These are phyloP conservation scores for Fraxinus anomala DNA, from an alignment of 257 asterid species.

Conservation along the genomic window DNA sequence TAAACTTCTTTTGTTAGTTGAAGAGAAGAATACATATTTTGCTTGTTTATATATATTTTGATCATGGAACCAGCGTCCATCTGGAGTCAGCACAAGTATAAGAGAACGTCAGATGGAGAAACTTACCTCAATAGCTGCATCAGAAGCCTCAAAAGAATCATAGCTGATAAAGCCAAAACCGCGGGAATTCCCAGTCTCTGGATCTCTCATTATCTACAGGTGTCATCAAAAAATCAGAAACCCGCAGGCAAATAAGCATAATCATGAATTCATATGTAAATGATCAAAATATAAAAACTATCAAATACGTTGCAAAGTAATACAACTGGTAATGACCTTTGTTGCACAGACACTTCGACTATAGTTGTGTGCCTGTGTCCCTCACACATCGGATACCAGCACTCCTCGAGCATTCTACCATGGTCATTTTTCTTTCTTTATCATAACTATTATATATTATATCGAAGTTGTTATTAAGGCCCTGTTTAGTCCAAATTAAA, in stretches of 20 bases:
- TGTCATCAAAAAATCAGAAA: constrained; percentile 15
- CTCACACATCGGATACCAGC: too few relatives aligned
- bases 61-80: background rate
- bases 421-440: too few relatives aligned
- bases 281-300: background rate
- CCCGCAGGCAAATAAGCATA: background rate
- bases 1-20: background rate
- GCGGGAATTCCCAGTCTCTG: constrained; percentile 93
- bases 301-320: background rate
- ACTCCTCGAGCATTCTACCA: too few relatives aligned
- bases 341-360: too few relatives aligned
- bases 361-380: too few relatives aligned
- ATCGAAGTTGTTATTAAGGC: too few relatives aligned
- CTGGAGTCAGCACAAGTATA: constrained; percentile 21
- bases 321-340: background rate
- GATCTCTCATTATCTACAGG: constrained; percentile 95
- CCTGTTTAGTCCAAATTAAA: too few relatives aligned
- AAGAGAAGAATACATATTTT: constrained; percentile 9
- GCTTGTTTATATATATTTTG: background rate
- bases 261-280: background rate
- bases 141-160: constrained; percentile 98
- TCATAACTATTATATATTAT: too few relatives aligned
- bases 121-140: constrained; percentile 91
- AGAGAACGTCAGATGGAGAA: constrained; percentile 7
- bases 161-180: constrained; percentile 97